A percentile compares a stretch with the other conserved stretches of the same genome.
These are phyloP conservation scores for Tricholoma furcatifolium DNA, from an alignment of 768 basidiomycete species.

Conservation along the genomic window DNA sequence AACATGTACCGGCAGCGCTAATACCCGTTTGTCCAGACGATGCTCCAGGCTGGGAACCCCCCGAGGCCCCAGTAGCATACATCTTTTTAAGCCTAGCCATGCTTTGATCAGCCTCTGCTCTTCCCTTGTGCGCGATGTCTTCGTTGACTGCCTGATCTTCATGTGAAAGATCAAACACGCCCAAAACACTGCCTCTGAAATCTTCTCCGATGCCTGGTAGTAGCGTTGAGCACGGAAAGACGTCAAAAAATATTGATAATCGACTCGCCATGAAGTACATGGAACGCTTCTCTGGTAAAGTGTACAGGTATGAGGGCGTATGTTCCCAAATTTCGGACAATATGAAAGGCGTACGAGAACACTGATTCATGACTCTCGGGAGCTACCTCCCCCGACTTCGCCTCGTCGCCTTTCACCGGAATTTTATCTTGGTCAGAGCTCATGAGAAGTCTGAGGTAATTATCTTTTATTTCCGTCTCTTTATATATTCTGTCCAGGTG, in stretches of 20 bases:
- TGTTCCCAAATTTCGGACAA: too few species aligned
- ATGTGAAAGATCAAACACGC: slow-evolving; percentile 35
- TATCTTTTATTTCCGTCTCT: too few species aligned
- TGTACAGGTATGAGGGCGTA: too few species aligned
- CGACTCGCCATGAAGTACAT: slow-evolving; percentile 1
- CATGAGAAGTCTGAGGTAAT: too few species aligned
- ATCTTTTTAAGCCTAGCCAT: slow-evolving; percentile 26
- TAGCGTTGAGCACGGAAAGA: not conserved
- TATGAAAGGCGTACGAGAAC: too few species aligned
- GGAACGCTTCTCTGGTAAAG: not conserved
- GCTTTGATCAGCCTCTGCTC: slow-evolving; percentile 39
- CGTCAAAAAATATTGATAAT: too few species aligned
- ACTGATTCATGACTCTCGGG: too few species aligned
- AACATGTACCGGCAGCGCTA: not conserved
- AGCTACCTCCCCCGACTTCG: too few species aligned
- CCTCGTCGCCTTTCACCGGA: too few species aligned
- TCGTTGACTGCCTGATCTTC: slow-evolving; percentile 29
- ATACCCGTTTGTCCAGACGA: not conserved
- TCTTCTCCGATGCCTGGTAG: slow-evolving; percentile 41
- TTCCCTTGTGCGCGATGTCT: slow-evolving; percentile 35
- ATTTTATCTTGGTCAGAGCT: too few species aligned
- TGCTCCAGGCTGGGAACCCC: not conserved
- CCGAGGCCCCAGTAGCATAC: not conserved
- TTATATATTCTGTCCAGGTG: too few species aligned
- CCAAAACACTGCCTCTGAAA: slow-evolving; percentile 41